Base-by-base conservation (phyloP, 2,329 filamentous ascomycete species). In the Claviceps sp. region DNA sequence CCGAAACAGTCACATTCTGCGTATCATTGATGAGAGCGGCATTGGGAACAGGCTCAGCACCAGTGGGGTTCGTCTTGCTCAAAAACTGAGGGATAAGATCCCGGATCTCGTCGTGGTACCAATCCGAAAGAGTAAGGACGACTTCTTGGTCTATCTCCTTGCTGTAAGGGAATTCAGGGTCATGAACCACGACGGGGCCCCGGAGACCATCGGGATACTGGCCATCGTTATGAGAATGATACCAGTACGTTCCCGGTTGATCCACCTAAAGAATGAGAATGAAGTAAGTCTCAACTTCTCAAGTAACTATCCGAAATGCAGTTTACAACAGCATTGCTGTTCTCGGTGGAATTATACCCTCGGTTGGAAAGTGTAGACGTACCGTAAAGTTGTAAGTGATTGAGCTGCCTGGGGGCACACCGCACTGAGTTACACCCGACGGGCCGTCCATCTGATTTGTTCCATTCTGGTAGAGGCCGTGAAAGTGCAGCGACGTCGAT, bases 241-340 rank as follows among this genome's bases (percentile, higher is more conserved):
- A 90, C 86, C 85, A 89, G 65, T 87, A 89, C 1, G 84, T 86
- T 30, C 85, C 86, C 0, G 82, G 75, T 68, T 87, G 84, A 48
- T 79, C 62, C 51, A 76, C 64, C 83, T 75, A n/a, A 37, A 20
- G 2, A 37, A 20, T 4, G 20, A 13, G 11, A 46, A 46, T 11
- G n/a, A n/a, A 45, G 24, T 24, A 1, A 11, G 13, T 18, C 24
- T 8, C 9, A 8, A 26, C 8, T 46, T 18, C 26, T 30, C 26
- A 30, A 34, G 44, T 7, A 18, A 26, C 26, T 30, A 30, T 46
- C 8, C 16, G 20, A 20, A 13, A 13, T 7, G 41, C 18, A 9
- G 20, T n/a, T 11, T 9, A n/a, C n/a, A 16, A 42, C 4, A 42
- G 40, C 20, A 42, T 11, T 42, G 8, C 11, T 42, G 18, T 22